These are phyloP conservation scores for Moesziomyces sp. DNA, from an alignment of 1,284 basidiomycete species.

Conservation along the genomic window DNA sequence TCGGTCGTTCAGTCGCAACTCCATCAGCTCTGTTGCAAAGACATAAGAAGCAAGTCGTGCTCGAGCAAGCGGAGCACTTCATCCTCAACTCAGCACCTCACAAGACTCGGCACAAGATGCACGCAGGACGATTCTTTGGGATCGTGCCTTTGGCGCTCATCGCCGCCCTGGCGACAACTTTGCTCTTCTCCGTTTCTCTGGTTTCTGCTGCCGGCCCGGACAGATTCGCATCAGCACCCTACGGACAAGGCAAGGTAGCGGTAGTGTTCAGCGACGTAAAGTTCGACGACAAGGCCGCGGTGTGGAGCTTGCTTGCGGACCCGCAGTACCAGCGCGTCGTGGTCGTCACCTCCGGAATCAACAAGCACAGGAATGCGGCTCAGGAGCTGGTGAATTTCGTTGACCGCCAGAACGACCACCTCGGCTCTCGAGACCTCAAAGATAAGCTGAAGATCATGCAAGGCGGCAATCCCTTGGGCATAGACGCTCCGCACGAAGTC, in stretches of 20 bases:
- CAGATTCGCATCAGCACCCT: too few relatives aligned
- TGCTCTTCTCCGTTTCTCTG: too few relatives aligned
- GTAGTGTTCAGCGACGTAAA: conserved; percentile 42
- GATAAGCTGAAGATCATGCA: conserved; percentile 14
- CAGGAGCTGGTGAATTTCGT: conserved; percentile 19
- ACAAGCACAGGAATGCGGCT: conserved; percentile 20
- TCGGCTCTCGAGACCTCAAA: neutral
- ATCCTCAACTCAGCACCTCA: too few relatives aligned
- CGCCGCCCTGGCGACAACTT: too few relatives aligned
- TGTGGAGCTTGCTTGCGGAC: conserved; percentile 30
- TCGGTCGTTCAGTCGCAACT: too few relatives aligned
- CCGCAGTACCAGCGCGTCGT: conserved; percentile 18
- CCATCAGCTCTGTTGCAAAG: too few relatives aligned
- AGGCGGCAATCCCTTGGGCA: conserved; percentile 1
- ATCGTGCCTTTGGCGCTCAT: too few relatives aligned
- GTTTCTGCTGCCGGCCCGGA: too few relatives aligned
- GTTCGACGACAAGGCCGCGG: conserved; percentile 44
- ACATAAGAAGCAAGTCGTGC: too few relatives aligned
- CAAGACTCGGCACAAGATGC: too few relatives aligned
- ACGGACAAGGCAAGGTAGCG: conserved; percentile 4
- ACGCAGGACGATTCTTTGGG: too few relatives aligned
- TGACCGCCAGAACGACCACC: conserved; percentile 5
- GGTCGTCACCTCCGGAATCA: conserved; percentile 27
- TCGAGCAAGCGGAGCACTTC: too few relatives aligned
- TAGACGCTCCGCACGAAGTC: conserved; percentile 8